Conservation (phyloP, 2,329 filamentous ascomycete genomes). For the Pseudogymnoascus sp. region DNA sequence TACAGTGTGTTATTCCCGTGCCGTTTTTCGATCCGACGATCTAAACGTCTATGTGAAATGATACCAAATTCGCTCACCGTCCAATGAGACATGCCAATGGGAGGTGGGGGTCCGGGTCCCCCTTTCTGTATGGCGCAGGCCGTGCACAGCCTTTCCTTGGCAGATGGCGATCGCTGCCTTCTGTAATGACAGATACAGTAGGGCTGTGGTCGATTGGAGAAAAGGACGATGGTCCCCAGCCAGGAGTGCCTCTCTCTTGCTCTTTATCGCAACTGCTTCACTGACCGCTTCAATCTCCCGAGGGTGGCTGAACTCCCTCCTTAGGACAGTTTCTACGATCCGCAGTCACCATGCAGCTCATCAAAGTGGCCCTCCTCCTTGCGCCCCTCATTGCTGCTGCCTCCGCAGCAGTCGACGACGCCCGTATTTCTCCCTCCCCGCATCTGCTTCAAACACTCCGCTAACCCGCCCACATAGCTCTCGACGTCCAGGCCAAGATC, state of each 20-base stretch:
- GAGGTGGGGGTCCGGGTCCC: not conserved
- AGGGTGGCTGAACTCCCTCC: not conserved
- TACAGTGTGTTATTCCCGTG: not conserved
- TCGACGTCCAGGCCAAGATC: not conserved
- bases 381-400: slow-evolving; percentile 16
- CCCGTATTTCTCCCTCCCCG: slow-evolving; percentile 22
- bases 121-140: not conserved
- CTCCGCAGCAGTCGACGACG: slow-evolving; percentile 19
- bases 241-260: not conserved
- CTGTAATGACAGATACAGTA: not conserved
- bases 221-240: not conserved
- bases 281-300: not conserved
- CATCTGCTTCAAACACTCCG: slow-evolving; percentile 4
- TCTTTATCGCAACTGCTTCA: not conserved
- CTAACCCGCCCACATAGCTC: not conserved
- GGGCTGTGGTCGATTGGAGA: not conserved
- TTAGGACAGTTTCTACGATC: not conserved
- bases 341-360: slow-evolving; percentile 11
- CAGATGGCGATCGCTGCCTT: not conserved
- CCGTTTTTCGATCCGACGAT: not conserved
- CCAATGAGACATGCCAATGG: not conserved
- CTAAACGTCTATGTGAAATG: not conserved
- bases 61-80: not conserved
- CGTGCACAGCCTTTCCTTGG: not conserved
- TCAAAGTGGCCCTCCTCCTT: slow-evolving; percentile 21